These are phyloP conservation scores for Salix suchowensis DNA, from an alignment of 345 rosid genomes.

Conservation along the genomic window DNA sequence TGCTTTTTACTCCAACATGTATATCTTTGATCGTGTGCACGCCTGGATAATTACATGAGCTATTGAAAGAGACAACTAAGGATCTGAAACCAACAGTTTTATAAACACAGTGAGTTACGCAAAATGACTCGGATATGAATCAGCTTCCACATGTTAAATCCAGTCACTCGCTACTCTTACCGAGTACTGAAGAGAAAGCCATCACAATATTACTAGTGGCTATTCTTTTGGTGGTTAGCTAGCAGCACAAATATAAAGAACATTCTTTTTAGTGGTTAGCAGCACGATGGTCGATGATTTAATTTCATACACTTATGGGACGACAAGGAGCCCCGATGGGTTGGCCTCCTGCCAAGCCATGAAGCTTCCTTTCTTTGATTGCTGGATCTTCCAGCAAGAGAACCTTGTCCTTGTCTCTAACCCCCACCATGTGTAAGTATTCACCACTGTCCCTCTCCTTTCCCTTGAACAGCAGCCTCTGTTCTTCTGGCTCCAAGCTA, in stretches of 20 bases:
- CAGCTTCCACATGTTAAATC: constrained; percentile 24
- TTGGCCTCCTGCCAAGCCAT: constrained; percentile 29
- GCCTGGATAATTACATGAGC: not conserved
- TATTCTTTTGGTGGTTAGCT: constrained; percentile 11
- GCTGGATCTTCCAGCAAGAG: constrained; percentile 83
- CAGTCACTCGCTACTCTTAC: not conserved
- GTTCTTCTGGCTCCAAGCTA: constrained; percentile 71
- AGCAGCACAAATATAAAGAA: not conserved
- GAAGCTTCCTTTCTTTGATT: constrained; percentile 68
- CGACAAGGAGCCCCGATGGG: constrained; percentile 31
- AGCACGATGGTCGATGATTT: not conserved
- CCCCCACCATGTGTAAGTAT: constrained; percentile 89
- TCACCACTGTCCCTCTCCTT: constrained; percentile 81
- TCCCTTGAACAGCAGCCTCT: constrained; percentile 81
- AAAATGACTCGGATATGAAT: constrained; percentile 24
- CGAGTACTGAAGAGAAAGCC: not conserved
- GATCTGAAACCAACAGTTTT: not conserved
- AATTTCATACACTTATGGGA: constrained; percentile 49
- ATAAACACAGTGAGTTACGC: not conserved
- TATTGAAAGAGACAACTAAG: not conserved
- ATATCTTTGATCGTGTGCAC: not conserved
- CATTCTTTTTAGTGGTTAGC: not conserved
- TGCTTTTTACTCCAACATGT: not conserved
- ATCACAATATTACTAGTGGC: not conserved
- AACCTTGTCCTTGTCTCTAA: constrained; percentile 77